Percentiles rank a stretch among this genome's conserved stretches.
phyloP scores from a whole-genome alignment of 176 grass and related monocot species.

The Puya raimondii region DNA sequence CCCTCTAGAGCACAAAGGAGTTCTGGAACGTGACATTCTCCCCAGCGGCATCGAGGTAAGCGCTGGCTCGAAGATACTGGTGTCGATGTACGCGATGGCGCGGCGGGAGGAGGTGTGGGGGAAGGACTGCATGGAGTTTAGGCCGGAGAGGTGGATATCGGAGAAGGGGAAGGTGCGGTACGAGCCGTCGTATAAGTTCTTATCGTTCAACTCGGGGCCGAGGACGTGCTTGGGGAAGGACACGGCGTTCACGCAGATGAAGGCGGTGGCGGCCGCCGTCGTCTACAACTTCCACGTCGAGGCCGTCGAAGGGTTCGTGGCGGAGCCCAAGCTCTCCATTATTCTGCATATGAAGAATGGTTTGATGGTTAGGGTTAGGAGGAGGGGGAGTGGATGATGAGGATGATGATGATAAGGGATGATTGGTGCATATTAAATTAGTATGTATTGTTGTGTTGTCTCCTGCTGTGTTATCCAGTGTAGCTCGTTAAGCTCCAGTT shows the following conservation, averaged over 20 bases:
- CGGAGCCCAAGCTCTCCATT: constrained; percentile 70
- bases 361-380: constrained; percentile 44
- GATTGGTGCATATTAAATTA: too few species aligned
- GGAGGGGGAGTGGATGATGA: constrained; percentile 6
- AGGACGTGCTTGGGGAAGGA: constrained; percentile 88
- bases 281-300: constrained; percentile 59
- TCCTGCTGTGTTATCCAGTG: too few species aligned
- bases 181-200: constrained; percentile 76
- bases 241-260: constrained; percentile 74
- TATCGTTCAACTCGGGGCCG: constrained; percentile 72
- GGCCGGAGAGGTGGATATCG: constrained; percentile 62
- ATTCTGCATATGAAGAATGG: constrained; percentile 81
- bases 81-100: constrained; percentile 58
- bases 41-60: constrained; percentile 50
- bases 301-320: constrained; percentile 37
- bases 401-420: background rate
- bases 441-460: too few species aligned
- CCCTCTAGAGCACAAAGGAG: constrained; percentile 72
- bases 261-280: constrained; percentile 40
- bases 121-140: constrained; percentile 67
- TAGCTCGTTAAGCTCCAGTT: too few species aligned
- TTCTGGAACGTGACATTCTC: constrained; percentile 41
- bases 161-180: constrained; percentile 41
- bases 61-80: constrained; percentile 38
- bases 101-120: constrained; percentile 75